Base-by-base conservation (phyloP, 441 rosid genomes). In the Pelargonium australe region DNA sequence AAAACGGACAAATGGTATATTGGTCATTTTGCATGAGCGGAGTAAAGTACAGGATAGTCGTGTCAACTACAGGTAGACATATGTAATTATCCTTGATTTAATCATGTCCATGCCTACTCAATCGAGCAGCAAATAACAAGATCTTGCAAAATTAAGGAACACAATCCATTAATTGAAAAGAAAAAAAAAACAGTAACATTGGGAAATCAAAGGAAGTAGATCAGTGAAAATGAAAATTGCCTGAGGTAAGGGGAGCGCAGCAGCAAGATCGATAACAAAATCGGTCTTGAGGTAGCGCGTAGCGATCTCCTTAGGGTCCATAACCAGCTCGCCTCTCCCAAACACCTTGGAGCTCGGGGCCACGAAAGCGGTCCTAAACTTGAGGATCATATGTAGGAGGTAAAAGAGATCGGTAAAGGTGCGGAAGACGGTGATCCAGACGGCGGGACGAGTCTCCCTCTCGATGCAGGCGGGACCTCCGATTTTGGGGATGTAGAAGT, bases 241-340 rank as follows among this genome's bases (percentile, higher is more conserved):
- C 96, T 94, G 98, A 63, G 97, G 98, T 28, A 94, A 85, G 4
- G 98, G 98, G 67, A 94, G 90, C 67, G 89, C 76, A 16, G 97
- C 97, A 4, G 87, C 83, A 0, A 89, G 77, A 82, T 94, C 98
- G 25, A 89, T 70, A 37, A 83, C 40, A 55, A 94, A 91, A 75
- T 88, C 90, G 1, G 83, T 44, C 77, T 75, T 87, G 74, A 91
- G 66, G 72, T 91, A 94, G 43, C 87, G 83, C 66, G 68, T 70
- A 14, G 95, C 85, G 67, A 89, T 94, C 81, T 84, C 88, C 72
- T 66, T 81, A 0, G 87, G 73, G 74, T 94, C 97, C 94, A 80
- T 88, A 20, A 91, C 96, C 1, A 94, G 88, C 76, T 91, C 96
- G 13, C 96, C 98, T 5, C 87, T 84, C 4, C 97, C 97, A 43